These are phyloP conservation scores for Boehmeria nivea DNA, from an alignment of 306 rosid species.

Conservation along the genomic window DNA sequence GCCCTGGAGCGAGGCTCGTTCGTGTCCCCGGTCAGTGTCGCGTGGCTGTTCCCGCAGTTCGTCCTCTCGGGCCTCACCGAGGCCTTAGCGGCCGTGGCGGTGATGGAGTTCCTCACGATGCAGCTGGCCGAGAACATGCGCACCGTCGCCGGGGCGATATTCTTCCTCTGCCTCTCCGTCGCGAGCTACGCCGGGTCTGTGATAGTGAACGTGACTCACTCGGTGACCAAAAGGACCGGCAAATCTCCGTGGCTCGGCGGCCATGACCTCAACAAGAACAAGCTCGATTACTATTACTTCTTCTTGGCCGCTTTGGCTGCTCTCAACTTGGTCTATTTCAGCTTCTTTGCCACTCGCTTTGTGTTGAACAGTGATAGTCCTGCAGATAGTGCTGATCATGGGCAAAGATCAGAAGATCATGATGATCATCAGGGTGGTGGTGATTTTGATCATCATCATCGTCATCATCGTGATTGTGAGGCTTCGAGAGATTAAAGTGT, in stretches of 20 bases:
- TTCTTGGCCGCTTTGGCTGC: conserved; percentile 42
- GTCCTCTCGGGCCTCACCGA: conserved; percentile 54
- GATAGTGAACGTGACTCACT: conserved; percentile 39
- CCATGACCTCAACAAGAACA: conserved; percentile 49
- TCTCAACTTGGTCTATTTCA: conserved; percentile 53
- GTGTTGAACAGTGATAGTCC: background rate
- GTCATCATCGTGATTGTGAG: no score
- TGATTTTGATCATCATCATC: no score
- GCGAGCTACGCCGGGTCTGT: conserved; percentile 55
- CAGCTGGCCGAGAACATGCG: conserved; percentile 74
- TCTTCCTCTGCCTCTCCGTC: conserved; percentile 59
- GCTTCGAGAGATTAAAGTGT: no score
- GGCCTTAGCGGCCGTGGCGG: conserved; percentile 57
- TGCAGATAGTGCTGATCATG: background rate
- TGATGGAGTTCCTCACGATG: conserved; percentile 68
- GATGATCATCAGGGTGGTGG: conserved; percentile 1
- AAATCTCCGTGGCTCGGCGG: conserved; percentile 60
- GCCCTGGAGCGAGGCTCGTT: conserved; percentile 33
- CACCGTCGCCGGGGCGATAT: conserved; percentile 66
- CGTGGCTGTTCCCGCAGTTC: conserved; percentile 51
- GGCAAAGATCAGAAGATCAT: conserved; percentile 16
- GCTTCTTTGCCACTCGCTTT: conserved; percentile 41
- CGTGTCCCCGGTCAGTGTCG: conserved; percentile 45
- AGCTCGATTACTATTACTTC: conserved; percentile 55
- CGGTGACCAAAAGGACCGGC: conserved; percentile 23